Base-by-base conservation (phyloP, 495 filamentous ascomycete species). In the Cercophora samala region DNA sequence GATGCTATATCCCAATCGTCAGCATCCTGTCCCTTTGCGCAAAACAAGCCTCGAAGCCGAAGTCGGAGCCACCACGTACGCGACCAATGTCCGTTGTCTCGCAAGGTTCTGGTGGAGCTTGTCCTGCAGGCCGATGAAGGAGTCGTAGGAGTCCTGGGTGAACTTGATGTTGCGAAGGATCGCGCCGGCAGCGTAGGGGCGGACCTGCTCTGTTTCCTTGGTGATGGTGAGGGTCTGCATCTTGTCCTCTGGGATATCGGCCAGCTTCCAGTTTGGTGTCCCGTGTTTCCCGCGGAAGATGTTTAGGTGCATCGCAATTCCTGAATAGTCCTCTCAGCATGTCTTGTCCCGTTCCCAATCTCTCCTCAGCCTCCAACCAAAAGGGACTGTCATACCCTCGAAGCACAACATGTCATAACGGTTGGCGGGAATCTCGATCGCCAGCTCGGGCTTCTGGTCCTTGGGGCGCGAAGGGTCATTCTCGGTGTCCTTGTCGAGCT, bases 381-480 rank as follows among this genome's bases (percentile, higher is more conserved):
- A 53, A 5, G 19, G 24, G 5, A 22, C 8, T 18, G 29, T 56
- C 70, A 22, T 73, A 73, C 73, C 95, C 80, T 99, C 95, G 80
- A 97, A 97, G 75, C 95, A 99, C 29, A 99, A 88, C 88, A 98
- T 90, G 74, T 99, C 95, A 88, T 98, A 98, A 85, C 94, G 87
- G 78, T 99, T 99, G 69, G 95, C 95, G 67, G 95, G 95, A 75
- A 99, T 96, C 78, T 99, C 95, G 75, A 99, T 98, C 84, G 96
- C 97, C 74, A 98, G 85, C 80, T 98, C 90, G 58, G 96, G 89
- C 5, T 91, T 86, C 80, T 96, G 92, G 78, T 97, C 90, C 70
- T 89, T 86, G 29, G 91, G 91, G 61, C 91, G 85, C 65, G 69
- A 46, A 11, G 73, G 70, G 63, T 83, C 80, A 75, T 92, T 83